Percentiles rank a stretch among this genome's conserved stretches.
These are phyloP conservation scores for Calocybe gambosa DNA, from an alignment of 1,284 basidiomycete genomes.

Conservation along the genomic window DNA sequence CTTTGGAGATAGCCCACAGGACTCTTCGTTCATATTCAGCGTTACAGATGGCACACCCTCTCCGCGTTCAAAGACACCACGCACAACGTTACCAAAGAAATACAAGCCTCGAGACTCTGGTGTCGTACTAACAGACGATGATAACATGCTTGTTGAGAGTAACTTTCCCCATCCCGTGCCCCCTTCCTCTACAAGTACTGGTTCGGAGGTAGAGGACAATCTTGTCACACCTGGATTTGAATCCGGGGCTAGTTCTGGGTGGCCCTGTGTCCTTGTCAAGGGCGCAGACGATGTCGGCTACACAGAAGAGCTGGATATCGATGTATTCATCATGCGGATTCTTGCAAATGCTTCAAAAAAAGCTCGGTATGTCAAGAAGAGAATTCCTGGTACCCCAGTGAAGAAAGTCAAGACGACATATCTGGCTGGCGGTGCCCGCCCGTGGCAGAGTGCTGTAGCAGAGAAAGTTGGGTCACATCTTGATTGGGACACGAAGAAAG, in stretches of 20 bases:
- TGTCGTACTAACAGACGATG: constrained; percentile 49
- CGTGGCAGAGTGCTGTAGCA: constrained; percentile 74
- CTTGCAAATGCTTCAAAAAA: constrained; percentile 53
- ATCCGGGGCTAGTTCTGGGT: constrained; percentile 50
- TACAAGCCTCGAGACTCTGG: constrained; percentile 68
- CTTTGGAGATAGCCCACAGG: constrained; percentile 36
- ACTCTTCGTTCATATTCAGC: constrained; percentile 51
- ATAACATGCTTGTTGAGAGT: constrained; percentile 25
- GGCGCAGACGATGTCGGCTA: constrained; percentile 31
- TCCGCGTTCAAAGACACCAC: constrained; percentile 39
- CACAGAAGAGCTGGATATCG: constrained; percentile 41
- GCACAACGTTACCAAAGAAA: constrained; percentile 46
- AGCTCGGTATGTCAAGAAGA: constrained; percentile 40
- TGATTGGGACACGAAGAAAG: constrained; percentile 42
- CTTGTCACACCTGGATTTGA: constrained; percentile 61
- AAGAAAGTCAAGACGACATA: constrained; percentile 62
- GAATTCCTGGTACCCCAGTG: constrained; percentile 71
- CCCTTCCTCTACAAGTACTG: constrained; percentile 52
- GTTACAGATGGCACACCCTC: constrained; percentile 53
- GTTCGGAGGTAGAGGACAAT: constrained; percentile 53
- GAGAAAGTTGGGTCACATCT: constrained; percentile 60
- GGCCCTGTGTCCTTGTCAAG: constrained; percentile 49
- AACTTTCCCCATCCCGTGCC: constrained; percentile 40
- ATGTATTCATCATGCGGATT: constrained; percentile 66
- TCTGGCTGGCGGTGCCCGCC: constrained; percentile 49